These are phyloP conservation scores for Dothideomycetidae sp. DNA, from an alignment of 2,329 filamentous ascomycete species.

Conservation along the genomic window DNA sequence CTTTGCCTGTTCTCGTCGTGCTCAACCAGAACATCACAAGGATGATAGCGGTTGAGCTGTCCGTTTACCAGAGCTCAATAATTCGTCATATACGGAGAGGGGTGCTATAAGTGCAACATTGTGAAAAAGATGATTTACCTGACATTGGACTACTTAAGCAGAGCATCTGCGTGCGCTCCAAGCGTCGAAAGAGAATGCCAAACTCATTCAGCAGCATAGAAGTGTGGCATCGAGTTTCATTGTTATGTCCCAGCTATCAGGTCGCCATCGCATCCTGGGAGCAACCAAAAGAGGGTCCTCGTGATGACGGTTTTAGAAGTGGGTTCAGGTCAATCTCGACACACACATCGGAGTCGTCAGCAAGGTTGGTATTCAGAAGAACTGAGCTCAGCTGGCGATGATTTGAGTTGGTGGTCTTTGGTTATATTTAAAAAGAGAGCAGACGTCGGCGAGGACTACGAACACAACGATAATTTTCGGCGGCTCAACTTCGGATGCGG, in stretches of 20 bases:
- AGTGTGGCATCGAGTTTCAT: too few species aligned
- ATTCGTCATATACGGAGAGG: slow-evolving; percentile 7
- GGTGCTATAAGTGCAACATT: too few species aligned
- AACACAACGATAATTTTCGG: not conserved
- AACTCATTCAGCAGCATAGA: too few species aligned
- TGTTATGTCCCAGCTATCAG: slow-evolving; percentile 46
- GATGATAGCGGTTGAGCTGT: slow-evolving; percentile 34
- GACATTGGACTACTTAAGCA: too few species aligned
- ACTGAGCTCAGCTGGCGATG: slow-evolving; percentile 49
- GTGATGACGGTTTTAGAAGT: slow-evolving; percentile 74
- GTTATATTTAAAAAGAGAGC: slow-evolving; percentile 30
- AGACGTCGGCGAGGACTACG: slow-evolving; percentile 19
- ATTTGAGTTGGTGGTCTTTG: slow-evolving; percentile 63
- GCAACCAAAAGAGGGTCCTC: slow-evolving; percentile 46
- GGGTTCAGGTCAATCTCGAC: slow-evolving; percentile 52
- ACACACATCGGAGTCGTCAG: slow-evolving; percentile 57
- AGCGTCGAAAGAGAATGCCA: too few species aligned
- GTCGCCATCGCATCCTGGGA: slow-evolving; percentile 56
- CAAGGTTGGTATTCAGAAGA: slow-evolving; percentile 35
- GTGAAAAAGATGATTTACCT: too few species aligned
- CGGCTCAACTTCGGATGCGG: slow-evolving; percentile 2
- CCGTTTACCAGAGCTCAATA: slow-evolving; percentile 33
- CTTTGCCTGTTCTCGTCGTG: slow-evolving; percentile 36
- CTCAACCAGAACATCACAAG: slow-evolving; percentile 33
- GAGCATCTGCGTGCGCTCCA: too few species aligned